Percentiles rank a stretch among this genome's conserved stretches.
These are phyloP conservation scores for Neurospora sp. DNA, from an alignment of 495 filamentous ascomycete genomes.

Conservation along the genomic window DNA sequence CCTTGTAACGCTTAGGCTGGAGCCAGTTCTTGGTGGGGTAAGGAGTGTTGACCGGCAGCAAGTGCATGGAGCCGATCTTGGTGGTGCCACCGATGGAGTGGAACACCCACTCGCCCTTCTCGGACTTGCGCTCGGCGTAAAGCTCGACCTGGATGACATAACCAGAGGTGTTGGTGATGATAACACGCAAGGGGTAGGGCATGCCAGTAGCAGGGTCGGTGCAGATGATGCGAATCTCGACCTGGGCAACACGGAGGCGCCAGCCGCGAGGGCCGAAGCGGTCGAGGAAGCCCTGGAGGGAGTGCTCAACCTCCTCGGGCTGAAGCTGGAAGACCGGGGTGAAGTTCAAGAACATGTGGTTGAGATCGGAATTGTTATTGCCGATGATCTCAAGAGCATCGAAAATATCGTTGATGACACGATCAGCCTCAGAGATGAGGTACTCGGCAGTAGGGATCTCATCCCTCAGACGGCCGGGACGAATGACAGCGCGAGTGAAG, in stretches of 20 bases:
- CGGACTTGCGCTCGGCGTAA: conserved; percentile 94
- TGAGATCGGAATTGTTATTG: conserved; percentile 97
- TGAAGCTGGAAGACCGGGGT: conserved; percentile 86
- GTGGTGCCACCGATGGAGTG: conserved; percentile 91
- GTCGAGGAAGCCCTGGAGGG: conserved; percentile 88
- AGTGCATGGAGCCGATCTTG: conserved; percentile 91
- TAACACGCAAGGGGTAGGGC: conserved; percentile 87
- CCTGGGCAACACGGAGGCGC: conserved; percentile 93
- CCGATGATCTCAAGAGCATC: conserved; percentile 97
- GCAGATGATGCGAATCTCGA: conserved; percentile 97
- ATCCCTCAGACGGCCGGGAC: conserved; percentile 85
- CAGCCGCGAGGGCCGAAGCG: conserved; percentile 91
- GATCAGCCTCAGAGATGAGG: conserved; percentile 92
- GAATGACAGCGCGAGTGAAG: conserved; percentile 90
- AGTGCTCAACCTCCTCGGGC: conserved; percentile 85
- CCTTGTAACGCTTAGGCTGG: conserved; percentile 98
- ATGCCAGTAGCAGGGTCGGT: conserved; percentile 75
- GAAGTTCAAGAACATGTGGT: conserved; percentile 99
- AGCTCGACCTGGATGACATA: conserved; percentile 97
- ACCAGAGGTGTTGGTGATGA: conserved; percentile 98
- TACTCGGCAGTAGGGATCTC: conserved; percentile 97
- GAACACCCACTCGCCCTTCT: conserved; percentile 95
- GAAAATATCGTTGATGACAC: conserved; percentile 93
- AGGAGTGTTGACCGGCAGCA: conserved; percentile 79
- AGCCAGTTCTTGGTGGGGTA: conserved; percentile 98